Evolutionary conservation across 2,329 filamentous ascomycete species (phyloP).

Genomic region (Neoascochyta sp.): DNA sequence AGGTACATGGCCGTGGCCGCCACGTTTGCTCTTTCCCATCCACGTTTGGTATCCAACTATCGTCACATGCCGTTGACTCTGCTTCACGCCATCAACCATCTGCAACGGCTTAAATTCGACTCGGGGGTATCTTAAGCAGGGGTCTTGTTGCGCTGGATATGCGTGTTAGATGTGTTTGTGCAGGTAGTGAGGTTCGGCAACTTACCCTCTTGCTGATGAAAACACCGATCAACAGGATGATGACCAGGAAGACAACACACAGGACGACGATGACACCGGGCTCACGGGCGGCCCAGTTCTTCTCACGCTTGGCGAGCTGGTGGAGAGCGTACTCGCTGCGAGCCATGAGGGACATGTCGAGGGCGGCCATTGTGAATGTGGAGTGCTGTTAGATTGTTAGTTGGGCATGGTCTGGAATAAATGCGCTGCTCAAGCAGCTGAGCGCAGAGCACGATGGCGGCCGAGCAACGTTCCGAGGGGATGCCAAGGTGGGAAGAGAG

Average conservation of each 20-base stretch:
- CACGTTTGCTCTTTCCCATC: constrained; percentile 8
- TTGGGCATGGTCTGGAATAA: constrained; percentile 8
- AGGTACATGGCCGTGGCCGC: constrained; percentile 17
- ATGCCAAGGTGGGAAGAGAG: constrained; percentile 2
- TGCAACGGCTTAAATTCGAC: constrained; percentile 3
- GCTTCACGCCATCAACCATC: constrained; percentile 6
- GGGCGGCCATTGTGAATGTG: constrained; percentile 36
- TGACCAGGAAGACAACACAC: constrained; percentile 57
- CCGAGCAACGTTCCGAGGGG: constrained; percentile 7
- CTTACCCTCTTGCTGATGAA: constrained; percentile 48
- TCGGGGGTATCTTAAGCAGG: constrained; percentile 11
- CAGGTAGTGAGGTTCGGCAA: not conserved
- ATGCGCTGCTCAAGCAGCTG: constrained; percentile 1
- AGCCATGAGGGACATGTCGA: constrained; percentile 36
- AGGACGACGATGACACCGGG: constrained; percentile 62
- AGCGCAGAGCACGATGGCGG: constrained; percentile 2
- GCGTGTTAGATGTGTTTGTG: not conserved
- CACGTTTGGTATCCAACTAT: constrained; percentile 8
- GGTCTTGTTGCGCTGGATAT: constrained; percentile 2
- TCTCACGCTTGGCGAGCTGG: constrained; percentile 49
- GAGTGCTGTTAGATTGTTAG: constrained; percentile 18
- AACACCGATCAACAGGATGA: constrained; percentile 48
- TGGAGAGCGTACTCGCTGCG: constrained; percentile 37
- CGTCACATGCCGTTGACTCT: constrained; percentile 10
- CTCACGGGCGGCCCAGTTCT: constrained; percentile 56